Percentiles rank a stretch among this genome's conserved stretches.
Evolutionary conservation across 305 asterid genomes (phyloP).

Genomic region (Coffea humblotiana): DNA sequence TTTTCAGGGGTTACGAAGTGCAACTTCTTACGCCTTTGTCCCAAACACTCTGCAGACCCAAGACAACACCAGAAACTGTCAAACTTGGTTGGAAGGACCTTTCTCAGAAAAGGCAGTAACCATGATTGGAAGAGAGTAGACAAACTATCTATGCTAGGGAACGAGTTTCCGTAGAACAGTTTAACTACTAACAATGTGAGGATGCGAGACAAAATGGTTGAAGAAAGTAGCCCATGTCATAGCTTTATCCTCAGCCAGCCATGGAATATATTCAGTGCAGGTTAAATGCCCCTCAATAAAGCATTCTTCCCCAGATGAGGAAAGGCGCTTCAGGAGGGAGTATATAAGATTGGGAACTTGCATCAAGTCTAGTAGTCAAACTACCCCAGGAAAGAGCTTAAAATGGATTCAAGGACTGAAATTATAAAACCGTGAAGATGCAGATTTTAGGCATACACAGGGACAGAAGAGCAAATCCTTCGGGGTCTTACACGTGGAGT

Average conservation of each 20-base stretch:
- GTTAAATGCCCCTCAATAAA: background rate
- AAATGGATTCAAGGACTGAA: background rate
- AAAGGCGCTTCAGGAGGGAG: background rate
- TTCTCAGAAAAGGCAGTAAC: slow-evolving; percentile 6
- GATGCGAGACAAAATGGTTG: background rate
- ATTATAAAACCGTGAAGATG: background rate
- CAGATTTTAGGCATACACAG: background rate
- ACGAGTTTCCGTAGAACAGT: background rate
- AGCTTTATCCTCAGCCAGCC: background rate
- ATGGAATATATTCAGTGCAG: too few relatives aligned
- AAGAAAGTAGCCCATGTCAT: background rate
- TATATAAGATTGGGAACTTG: background rate
- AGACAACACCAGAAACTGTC: slow-evolving; percentile 40
- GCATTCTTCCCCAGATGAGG: background rate
- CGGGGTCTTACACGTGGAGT: background rate
- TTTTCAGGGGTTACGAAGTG: slow-evolving; percentile 27
- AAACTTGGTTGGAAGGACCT: slow-evolving; percentile 31
- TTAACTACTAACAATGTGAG: background rate
- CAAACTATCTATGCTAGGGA: background rate
- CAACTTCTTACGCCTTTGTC: slow-evolving; percentile 32
- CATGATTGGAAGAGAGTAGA: background rate
- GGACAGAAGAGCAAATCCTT: background rate
- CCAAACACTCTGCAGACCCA: slow-evolving; percentile 65
- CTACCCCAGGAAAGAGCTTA: background rate
- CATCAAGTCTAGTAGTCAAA: background rate